Conservation (phyloP, 23 red algal genomes). For the Gracilaria vermiculophylla region DNA sequence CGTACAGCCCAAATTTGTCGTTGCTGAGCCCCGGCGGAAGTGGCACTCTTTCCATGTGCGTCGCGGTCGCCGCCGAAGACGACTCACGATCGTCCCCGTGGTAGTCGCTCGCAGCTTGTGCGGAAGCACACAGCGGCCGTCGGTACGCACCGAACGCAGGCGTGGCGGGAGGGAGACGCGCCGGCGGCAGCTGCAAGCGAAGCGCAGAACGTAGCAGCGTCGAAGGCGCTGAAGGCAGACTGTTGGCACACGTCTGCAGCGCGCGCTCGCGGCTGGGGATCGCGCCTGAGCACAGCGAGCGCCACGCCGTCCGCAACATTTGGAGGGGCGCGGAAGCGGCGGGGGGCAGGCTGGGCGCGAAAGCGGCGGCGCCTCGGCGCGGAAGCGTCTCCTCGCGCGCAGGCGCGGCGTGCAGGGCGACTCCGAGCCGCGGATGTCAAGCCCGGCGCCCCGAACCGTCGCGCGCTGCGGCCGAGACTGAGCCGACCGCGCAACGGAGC, state of each 20-base stretch:
- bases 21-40: conserved; percentile 20
- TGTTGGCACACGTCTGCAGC: not conserved
- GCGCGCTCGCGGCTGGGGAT: not conserved
- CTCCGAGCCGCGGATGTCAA: no score
- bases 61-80: not conserved
- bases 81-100: not conserved
- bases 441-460: no score
- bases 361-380: no score
- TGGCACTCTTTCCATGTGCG: conserved; percentile 28
- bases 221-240: not conserved
- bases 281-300: not conserved
- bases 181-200: not conserved
- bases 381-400: no score
- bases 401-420: no score
- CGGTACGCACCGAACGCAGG: not conserved
- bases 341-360: no score
- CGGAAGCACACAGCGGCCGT: not conserved
- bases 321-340: not conserved
- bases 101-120: not conserved
- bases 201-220: not conserved
- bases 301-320: not conserved
- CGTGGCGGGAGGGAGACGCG: no score
- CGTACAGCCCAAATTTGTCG: conserved; percentile 23
- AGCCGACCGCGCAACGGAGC: no score
- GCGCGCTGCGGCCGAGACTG: no score